phyloP scores from a whole-genome alignment of 2,329 filamentous ascomycete species.

The Colletotrichum cordylinicola region DNA sequence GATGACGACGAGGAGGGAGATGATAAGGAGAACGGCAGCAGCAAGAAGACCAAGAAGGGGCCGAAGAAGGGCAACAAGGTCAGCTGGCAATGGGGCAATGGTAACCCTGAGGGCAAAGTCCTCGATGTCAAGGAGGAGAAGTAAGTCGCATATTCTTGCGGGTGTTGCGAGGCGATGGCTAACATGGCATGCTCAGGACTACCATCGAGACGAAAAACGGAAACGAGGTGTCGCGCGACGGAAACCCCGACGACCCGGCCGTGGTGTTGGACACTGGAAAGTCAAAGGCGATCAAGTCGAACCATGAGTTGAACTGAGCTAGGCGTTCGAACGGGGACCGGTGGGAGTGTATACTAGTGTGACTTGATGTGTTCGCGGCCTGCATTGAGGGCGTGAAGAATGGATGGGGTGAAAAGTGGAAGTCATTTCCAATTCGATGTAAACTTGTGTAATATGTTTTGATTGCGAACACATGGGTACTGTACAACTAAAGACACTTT shows the following conservation, averaged over 20 bases:
- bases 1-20: constrained; percentile 16
- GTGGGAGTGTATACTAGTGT: not conserved
- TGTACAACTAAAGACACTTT: not conserved
- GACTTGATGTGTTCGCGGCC: not conserved
- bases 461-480: not conserved
- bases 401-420: not conserved
- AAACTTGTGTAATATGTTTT: not conserved
- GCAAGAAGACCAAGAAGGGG: constrained; percentile 31
- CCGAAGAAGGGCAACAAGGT: constrained; percentile 47
- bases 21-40: not conserved
- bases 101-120: constrained; percentile 48
- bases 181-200: constrained; percentile 28
- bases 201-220: constrained; percentile 46
- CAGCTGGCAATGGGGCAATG: constrained; percentile 52
- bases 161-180: not conserved
- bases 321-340: not conserved
- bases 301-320: constrained; percentile 40
- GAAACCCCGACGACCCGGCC: constrained; percentile 45
- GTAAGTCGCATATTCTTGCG: constrained; percentile 28
- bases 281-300: constrained; percentile 46
- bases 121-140: constrained; percentile 48
- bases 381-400: not conserved
- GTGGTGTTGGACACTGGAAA: constrained; percentile 43
- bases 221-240: constrained; percentile 45
- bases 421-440: not conserved